phyloP scores from a whole-genome alignment of 805 yeast genomes.

The Candida coleopterorum region DNA sequence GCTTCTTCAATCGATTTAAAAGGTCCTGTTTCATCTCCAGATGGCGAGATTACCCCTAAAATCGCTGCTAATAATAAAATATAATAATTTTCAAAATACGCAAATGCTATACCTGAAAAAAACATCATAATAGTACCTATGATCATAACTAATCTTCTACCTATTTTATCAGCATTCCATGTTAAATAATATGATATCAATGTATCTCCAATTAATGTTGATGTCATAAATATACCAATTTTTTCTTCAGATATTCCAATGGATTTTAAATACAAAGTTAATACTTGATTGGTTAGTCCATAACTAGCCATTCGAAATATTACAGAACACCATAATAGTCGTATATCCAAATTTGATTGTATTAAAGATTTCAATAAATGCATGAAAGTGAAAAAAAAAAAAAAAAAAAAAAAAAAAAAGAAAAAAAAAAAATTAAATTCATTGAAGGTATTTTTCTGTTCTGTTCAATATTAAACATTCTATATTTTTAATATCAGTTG shows the following conservation, averaged over 20 bases:
- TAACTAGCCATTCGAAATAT: conserved; percentile 69
- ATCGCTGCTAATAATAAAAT: conserved; percentile 67
- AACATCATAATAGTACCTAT: conserved; percentile 67
- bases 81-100: conserved; percentile 47
- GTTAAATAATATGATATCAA: conserved; percentile 64
- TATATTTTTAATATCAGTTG: no score
- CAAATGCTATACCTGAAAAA: conserved; percentile 60
- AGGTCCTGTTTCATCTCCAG: conserved; percentile 90
- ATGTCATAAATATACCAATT: conserved; percentile 78
- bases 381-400: conserved; percentile 14
- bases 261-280: conserved; percentile 60
- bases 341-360: conserved; percentile 48
- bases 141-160: conserved; percentile 60
- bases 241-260: conserved; percentile 49
- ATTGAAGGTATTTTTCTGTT: no score
- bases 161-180: conserved; percentile 70
- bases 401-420: not conserved
- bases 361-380: conserved; percentile 31
- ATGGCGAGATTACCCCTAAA: conserved; percentile 81
- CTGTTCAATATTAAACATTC: no score
- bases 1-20: conserved; percentile 84
- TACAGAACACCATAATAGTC: conserved; percentile 63
- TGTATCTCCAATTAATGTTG: conserved; percentile 78
- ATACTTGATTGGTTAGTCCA: conserved; percentile 74
- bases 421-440: no score